Evolutionary conservation across 2,329 filamentous ascomycete species (phyloP).

Genomic region (Stachybotrys elegans): DNA sequence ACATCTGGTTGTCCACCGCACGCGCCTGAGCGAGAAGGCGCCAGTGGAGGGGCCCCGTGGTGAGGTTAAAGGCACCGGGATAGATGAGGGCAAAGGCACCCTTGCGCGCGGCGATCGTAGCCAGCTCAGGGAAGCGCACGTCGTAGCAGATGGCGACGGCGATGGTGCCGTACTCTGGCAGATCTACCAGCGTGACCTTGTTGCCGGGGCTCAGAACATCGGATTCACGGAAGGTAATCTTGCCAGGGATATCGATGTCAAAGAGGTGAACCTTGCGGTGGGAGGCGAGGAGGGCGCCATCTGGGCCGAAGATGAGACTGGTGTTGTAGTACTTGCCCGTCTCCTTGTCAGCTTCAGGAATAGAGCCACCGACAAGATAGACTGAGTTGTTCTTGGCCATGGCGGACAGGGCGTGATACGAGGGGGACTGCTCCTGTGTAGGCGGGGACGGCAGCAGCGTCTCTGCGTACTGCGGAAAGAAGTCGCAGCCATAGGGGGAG

Average conservation of each 20-base stretch:
- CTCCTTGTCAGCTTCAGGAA: conserved; percentile 67
- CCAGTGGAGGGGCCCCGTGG: conserved; percentile 92
- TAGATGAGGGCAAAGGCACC: conserved; percentile 88
- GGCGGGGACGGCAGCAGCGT: conserved; percentile 75
- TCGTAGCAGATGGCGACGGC: conserved; percentile 96
- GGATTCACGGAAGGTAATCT: conserved; percentile 86
- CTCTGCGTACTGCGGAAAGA: conserved; percentile 90
- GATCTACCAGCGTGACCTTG: conserved; percentile 76
- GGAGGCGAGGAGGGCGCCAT: conserved; percentile 73
- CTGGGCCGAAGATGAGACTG: conserved; percentile 72
- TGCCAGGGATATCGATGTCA: conserved; percentile 94
- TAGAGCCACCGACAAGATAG: conserved; percentile 87
- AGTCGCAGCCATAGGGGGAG: conserved; percentile 86
- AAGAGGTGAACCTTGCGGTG: conserved; percentile 96
- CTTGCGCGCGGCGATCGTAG: conserved; percentile 78
- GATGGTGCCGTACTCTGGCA: conserved; percentile 84
- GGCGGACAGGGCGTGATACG: conserved; percentile 75
- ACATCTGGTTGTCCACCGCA: conserved; percentile 91
- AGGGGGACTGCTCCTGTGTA: conserved; percentile 64
- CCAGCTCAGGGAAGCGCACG: conserved; percentile 91
- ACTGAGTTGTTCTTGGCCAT: conserved; percentile 74
- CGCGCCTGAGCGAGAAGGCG: conserved; percentile 73
- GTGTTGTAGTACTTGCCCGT: conserved; percentile 82
- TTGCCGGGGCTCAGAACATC: conserved; percentile 84
- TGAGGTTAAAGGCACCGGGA: conserved; percentile 95